These are phyloP conservation scores for Pseudocercospora eumusae DNA, from an alignment of 2,329 filamentous ascomycete genomes.

Conservation along the genomic window DNA sequence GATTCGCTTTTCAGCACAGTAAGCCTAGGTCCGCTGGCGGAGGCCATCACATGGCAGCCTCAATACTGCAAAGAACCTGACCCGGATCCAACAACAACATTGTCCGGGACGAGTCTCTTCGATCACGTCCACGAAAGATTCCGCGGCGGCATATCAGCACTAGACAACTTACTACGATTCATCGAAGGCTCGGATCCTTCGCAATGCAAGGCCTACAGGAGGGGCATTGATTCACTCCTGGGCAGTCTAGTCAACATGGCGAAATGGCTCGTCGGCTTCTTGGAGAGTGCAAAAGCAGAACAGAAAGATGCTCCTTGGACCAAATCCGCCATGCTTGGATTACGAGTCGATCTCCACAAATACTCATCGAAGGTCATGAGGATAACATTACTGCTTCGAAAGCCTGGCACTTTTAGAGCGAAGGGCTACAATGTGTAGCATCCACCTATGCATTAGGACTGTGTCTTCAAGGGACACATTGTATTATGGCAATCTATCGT, in stretches of 20 bases:
- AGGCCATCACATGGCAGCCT: background rate
- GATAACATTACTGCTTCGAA: slow-evolving; percentile 19
- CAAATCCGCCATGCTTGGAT: slow-evolving; percentile 18
- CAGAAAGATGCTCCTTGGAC: slow-evolving; percentile 16
- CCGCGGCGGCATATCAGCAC: slow-evolving; percentile 18
- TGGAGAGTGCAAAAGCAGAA: slow-evolving; percentile 14
- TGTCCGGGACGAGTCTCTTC: slow-evolving; percentile 21
- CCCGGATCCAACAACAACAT: background rate
- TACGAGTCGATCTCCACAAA: slow-evolving; percentile 26
- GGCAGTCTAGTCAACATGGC: slow-evolving; percentile 23
- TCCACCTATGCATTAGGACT: background rate
- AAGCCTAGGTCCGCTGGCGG: background rate
- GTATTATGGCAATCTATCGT: background rate
- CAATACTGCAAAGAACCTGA: background rate
- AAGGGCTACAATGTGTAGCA: background rate
- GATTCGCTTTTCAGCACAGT: background rate
- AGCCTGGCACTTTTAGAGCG: background rate
- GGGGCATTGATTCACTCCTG: slow-evolving; percentile 21
- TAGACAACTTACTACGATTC: slow-evolving; percentile 23
- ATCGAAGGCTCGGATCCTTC: slow-evolving; percentile 17
- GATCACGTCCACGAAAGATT: slow-evolving; percentile 22
- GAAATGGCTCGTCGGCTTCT: slow-evolving; percentile 23
- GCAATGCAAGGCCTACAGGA: slow-evolving; percentile 15
- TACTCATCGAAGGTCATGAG: slow-evolving; percentile 27
- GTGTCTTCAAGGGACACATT: background rate